Base-by-base conservation (phyloP, 306 rosid genomes). In the Vicia faba region DNA sequence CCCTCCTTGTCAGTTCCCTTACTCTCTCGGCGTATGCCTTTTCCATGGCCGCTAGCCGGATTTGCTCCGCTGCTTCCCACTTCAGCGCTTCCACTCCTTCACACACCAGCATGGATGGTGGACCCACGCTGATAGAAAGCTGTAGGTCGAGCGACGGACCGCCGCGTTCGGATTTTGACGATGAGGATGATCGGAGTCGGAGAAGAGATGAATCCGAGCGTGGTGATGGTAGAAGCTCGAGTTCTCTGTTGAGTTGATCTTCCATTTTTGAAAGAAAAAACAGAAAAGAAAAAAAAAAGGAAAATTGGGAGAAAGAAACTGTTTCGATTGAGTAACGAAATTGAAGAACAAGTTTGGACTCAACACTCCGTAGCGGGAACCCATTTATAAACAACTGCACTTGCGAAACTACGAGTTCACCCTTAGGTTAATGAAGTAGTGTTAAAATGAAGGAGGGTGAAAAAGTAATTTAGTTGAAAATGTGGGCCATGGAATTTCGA, bases 11-110 rank as follows among this genome's bases (percentile, higher is more conserved):
- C 51, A 95, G 83, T 67, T 90, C 99, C 57, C 96, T 82, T 69
- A 95, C 86, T 12, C 92, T 76, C 84, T 93, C 95, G 7, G 97
- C 99, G 46, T 95, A 90, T 43, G 95, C 97, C 66, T 88, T 95
- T 44, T 95, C 99, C 91, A 86, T 86, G 67, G 95, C 95, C 61
- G 96, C 97, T 71, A 86, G 59, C n/a, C 96, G 55, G 38, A 90
- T 86, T 68, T 90, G 96, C 96, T 95, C 99, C 44, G 89, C 95
- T 41, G 99, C 97, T 57, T 95, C 83, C 99, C 97, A 90, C 77
- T 88, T 95, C 70, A 95, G 18, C 40, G 88, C 82, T 64, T 90
- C 92, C 61, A 86, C 85, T 12, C 84, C 81, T 61, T 73, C 77
- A 64, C 68, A 68, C 57, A 72, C 66, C 41, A 71, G 20, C 58